Evolutionary conservation across 106 monocot genomes (phyloP).

Genomic region (Hemerocallis citrina): DNA sequence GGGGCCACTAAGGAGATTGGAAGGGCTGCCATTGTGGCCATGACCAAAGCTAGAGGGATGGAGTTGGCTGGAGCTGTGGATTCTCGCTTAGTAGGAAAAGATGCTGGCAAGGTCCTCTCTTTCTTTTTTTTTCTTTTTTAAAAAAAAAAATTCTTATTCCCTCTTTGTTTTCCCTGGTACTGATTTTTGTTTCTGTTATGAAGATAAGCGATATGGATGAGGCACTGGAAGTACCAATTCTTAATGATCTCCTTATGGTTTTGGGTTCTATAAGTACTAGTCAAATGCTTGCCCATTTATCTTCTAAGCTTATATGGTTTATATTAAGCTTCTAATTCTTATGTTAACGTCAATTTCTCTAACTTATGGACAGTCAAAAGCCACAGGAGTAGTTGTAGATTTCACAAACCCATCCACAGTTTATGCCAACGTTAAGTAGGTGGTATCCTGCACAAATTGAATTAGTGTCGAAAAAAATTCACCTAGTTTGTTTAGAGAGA

Average conservation of each 20-base stretch:
- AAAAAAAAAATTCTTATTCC: no score
- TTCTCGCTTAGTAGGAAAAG: constrained; percentile 45
- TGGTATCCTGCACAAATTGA: constrained; percentile 1
- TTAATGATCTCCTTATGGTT: constrained; percentile 87
- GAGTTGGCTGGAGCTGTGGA: constrained; percentile 87
- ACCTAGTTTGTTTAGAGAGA: neutral
- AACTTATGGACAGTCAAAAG: constrained; percentile 34
- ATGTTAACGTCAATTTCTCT: neutral
- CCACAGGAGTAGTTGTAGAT: constrained; percentile 72
- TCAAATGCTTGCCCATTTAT: neutral
- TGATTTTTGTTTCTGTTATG: constrained; percentile 3
- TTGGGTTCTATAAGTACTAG: constrained; percentile 72
- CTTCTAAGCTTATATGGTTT: neutral
- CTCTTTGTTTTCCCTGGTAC: no score
- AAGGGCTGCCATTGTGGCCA: constrained; percentile 56
- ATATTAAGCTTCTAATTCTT: neutral
- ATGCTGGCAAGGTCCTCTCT: constrained; percentile 65
- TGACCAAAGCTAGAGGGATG: constrained; percentile 77
- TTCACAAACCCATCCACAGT: constrained; percentile 72
- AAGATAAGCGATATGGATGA: constrained; percentile 81
- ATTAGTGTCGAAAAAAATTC: neutral
- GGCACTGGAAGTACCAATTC: constrained; percentile 75
- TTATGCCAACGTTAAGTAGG: constrained; percentile 96
- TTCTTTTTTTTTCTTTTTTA: no score
- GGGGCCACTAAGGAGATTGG: constrained; percentile 79